Evolutionary conservation across 2,329 filamentous ascomycete species (phyloP).

Genomic region (Arthrobotrys sphaeroides): DNA sequence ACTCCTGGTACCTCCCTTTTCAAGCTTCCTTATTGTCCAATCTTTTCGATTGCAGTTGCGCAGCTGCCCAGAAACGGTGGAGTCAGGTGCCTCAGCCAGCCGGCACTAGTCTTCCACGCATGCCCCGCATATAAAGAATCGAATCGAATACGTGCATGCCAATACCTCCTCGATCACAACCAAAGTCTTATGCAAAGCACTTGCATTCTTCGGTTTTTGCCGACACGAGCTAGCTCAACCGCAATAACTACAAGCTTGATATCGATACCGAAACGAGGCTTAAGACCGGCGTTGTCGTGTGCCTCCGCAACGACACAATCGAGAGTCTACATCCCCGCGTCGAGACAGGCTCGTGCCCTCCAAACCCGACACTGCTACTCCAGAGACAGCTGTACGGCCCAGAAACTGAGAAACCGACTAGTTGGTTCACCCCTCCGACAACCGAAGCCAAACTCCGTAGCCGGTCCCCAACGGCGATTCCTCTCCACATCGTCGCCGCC

Average conservation of each 20-base stretch:
- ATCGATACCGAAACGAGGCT: too few species aligned
- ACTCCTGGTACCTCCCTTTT: slow-evolving; percentile 33
- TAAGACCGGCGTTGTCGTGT: slow-evolving; percentile 15
- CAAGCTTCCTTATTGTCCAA: slow-evolving; percentile 25
- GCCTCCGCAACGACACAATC: background rate
- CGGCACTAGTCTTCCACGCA: too few species aligned
- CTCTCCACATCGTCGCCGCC: slow-evolving; percentile 26
- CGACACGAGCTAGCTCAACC: slow-evolving; percentile 8
- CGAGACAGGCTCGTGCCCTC: background rate
- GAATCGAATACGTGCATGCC: too few species aligned
- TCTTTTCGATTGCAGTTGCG: background rate
- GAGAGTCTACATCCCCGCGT: background rate
- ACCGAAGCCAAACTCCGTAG: background rate
- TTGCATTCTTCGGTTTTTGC: slow-evolving; percentile 32
- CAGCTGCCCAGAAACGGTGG: slow-evolving; percentile 1
- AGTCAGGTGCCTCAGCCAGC: slow-evolving; percentile 7
- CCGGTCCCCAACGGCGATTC: background rate
- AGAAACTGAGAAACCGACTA: background rate
- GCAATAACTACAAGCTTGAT: too few species aligned
- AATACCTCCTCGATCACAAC: too few species aligned
- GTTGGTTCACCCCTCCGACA: background rate
- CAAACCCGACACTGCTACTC: background rate
- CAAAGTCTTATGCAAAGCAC: slow-evolving; percentile 26
- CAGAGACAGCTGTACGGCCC: background rate
- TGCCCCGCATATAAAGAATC: slow-evolving; percentile 3